Evolutionary conservation across 2,329 filamentous ascomycete genomes (phyloP).

Genomic region (Akanthomyces dipterigenus): DNA sequence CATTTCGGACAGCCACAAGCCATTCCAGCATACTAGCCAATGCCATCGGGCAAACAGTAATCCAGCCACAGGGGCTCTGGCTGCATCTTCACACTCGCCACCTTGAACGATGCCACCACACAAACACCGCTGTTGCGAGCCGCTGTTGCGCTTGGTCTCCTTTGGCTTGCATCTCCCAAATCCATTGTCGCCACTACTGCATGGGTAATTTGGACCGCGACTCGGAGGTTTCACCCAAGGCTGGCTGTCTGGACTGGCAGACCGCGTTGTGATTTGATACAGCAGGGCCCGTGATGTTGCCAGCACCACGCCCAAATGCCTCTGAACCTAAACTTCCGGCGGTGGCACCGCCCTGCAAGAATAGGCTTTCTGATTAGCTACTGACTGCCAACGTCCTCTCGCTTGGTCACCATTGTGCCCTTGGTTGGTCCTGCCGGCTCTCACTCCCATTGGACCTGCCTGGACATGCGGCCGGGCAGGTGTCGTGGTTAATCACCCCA

Average conservation of each 20-base stretch:
- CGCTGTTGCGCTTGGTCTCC: background rate
- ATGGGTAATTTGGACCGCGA: background rate
- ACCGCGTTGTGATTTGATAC: background rate
- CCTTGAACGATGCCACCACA: background rate
- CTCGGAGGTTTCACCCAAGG: too few relatives aligned
- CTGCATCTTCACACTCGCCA: background rate
- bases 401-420: background rate
- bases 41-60: background rate
- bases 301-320: background rate
- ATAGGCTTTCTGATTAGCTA: background rate
- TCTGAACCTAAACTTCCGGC: background rate
- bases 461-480: background rate
- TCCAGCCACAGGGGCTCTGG: conserved; percentile 4
- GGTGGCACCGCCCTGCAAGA: background rate
- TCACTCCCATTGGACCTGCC: background rate
- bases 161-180: background rate
- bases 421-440: too few relatives aligned
- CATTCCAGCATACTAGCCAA: background rate
- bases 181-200: background rate
- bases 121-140: background rate
- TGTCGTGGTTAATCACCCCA: too few relatives aligned
- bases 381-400: background rate
- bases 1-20: background rate
- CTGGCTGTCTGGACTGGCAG: too few relatives aligned
- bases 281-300: background rate